Conservation (phyloP, 108 stramenopile genomes). For the Chaetoceros muelleri region DNA sequence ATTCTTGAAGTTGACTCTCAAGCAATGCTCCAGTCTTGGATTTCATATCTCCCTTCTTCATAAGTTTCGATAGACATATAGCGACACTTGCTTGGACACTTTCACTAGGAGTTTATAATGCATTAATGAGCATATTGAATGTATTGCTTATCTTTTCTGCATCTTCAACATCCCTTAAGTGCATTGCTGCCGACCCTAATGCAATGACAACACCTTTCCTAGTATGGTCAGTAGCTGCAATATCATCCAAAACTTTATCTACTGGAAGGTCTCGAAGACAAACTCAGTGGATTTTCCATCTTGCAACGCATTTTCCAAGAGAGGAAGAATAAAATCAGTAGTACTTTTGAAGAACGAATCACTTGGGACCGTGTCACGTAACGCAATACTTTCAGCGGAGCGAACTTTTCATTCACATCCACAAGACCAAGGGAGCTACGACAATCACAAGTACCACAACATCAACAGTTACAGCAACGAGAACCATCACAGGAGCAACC, state of each 20-base stretch:
- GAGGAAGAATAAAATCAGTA: conserved; percentile 67
- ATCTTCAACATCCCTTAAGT: conserved; percentile 67
- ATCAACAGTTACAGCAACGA: too few species aligned
- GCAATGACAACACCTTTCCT: conserved; percentile 86
- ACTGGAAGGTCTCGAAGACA: conserved; percentile 35
- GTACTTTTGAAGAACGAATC: conserved; percentile 73
- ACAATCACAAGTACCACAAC: too few species aligned
- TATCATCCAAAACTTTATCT: conserved; percentile 40
- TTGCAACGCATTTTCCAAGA: conserved; percentile 61
- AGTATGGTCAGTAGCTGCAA: conserved; percentile 55
- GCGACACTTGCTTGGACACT: conserved; percentile 82
- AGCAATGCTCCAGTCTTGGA: conserved; percentile 55
- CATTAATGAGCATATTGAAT: conserved; percentile 69
- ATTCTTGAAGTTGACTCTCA: conserved; percentile 41
- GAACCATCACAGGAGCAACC: too few species aligned
- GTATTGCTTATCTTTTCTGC: conserved; percentile 66
- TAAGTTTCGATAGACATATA: conserved; percentile 58
- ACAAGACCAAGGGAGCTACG: too few species aligned
- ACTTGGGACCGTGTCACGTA: conserved; percentile 60
- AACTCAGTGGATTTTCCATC: conserved; percentile 43
- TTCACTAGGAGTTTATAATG: conserved; percentile 74
- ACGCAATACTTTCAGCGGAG: conserved; percentile 45
- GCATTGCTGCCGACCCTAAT: conserved; percentile 76
- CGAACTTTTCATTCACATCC: conserved; percentile 65
- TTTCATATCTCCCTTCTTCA: conserved; percentile 82